phyloP scores from a whole-genome alignment of 1,284 basidiomycete genomes.

The Cystobasidium sp. region DNA sequence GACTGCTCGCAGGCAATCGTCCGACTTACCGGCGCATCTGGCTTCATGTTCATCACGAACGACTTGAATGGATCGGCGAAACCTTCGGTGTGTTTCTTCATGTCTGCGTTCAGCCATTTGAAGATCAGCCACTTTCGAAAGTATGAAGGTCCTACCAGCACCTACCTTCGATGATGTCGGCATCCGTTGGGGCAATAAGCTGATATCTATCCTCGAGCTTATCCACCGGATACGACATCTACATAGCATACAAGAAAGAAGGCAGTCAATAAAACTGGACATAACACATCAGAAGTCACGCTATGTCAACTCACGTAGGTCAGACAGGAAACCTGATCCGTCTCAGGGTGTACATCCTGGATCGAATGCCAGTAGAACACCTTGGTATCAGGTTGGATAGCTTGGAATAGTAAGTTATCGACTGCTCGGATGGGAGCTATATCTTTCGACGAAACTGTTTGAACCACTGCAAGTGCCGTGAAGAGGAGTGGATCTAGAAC shows the following conservation, averaged over 20 bases:
- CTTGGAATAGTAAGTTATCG: conserved; percentile 39
- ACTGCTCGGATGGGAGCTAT: conserved; percentile 37
- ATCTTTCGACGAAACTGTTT: conserved; percentile 30
- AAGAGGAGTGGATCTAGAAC: conserved; percentile 19
- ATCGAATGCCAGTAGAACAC: conserved; percentile 40
- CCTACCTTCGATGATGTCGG: conserved; percentile 26
- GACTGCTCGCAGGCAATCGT: neutral
- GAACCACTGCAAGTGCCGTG: conserved; percentile 30
- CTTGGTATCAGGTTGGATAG: conserved; percentile 38
- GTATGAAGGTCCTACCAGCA: too few relatives aligned
- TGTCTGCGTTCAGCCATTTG: neutral
- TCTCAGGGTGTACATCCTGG: conserved; percentile 38
- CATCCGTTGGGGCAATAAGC: conserved; percentile 13
- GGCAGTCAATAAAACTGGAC: neutral
- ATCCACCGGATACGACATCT: conserved; percentile 37
- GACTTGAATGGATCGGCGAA: conserved; percentile 34
- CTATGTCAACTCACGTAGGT: conserved; percentile 13
- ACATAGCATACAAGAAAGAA: neutral
- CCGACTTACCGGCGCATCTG: conserved; percentile 20
- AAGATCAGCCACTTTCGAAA: neutral
- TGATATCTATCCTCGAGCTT: conserved; percentile 32
- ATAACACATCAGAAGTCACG: neutral
- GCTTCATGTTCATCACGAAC: conserved; percentile 31
- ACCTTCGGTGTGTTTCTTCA: conserved; percentile 28
- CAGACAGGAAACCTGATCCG: conserved; percentile 29